Percentiles rank a stretch among this genome's conserved stretches.
Evolutionary conservation across 306 rosid species (phyloP).

Genomic region (Vigna angularis): DNA sequence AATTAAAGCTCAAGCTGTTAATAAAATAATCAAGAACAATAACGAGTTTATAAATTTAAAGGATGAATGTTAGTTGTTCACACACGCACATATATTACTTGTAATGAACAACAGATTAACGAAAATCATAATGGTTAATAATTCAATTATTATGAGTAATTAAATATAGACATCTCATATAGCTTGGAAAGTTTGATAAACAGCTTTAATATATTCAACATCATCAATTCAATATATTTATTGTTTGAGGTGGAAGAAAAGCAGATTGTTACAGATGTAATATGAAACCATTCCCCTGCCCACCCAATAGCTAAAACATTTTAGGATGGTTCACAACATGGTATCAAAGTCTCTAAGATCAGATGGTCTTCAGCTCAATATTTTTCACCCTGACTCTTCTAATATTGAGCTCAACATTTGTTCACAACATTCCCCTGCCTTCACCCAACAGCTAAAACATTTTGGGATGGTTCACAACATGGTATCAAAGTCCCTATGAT

Average conservation of each 20-base stretch:
- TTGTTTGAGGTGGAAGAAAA: background rate
- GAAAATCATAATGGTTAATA: background rate
- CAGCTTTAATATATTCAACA: slow-evolving; percentile 3
- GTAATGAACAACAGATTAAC: background rate
- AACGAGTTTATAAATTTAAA: background rate
- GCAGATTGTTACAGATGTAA: background rate
- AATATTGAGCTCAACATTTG: no score
- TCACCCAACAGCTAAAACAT: background rate
- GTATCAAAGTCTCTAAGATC: background rate
- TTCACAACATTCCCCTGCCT: background rate
- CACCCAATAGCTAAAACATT: background rate
- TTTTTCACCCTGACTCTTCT: background rate
- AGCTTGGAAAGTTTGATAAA: background rate
- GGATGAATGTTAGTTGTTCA: background rate
- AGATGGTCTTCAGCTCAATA: background rate
- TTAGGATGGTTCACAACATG: background rate
- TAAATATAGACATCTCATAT: background rate
- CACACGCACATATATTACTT: background rate
- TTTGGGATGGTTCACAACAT: background rate
- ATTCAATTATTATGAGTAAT: background rate
- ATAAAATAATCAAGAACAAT: background rate
- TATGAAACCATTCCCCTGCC: background rate
- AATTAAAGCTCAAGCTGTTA: slow-evolving; percentile 25
- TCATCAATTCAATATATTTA: slow-evolving; percentile 17
- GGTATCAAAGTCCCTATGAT: background rate